These are phyloP conservation scores for Halenospora varia DNA, from an alignment of 495 filamentous ascomycete species.

Conservation along the genomic window DNA sequence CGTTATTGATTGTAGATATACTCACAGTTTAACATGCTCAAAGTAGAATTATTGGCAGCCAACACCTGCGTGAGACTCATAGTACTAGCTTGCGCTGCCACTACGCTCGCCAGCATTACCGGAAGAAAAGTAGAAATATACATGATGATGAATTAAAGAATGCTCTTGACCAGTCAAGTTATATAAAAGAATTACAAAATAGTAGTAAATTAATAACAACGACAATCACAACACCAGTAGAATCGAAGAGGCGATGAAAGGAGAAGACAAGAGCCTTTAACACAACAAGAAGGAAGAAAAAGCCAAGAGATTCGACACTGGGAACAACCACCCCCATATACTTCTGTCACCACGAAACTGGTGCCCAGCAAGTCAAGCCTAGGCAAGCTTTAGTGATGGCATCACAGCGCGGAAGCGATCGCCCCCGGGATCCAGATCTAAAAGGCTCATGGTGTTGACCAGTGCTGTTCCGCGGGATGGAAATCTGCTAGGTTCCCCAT, in stretches of 20 bases:
- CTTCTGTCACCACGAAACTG: background rate
- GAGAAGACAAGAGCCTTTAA: no score
- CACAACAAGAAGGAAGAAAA: no score
- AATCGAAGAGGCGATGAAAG: no score
- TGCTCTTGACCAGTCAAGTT: constrained; percentile 7
- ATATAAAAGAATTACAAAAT: background rate
- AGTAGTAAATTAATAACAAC: no score
- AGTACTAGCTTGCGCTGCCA: constrained; percentile 30
- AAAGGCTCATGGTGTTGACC: no score
- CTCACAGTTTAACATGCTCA: constrained; percentile 38
- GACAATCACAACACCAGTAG: no score
- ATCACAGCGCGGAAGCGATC: constrained; percentile 3
- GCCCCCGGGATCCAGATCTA: background rate
- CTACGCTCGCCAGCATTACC: constrained; percentile 18
- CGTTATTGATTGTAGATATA: background rate
- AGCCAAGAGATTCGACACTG: no score
- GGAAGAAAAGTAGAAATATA: constrained; percentile 31
- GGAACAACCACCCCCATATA: background rate
- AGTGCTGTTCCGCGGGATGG: no score
- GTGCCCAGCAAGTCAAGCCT: no score
- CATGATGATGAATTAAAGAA: constrained; percentile 23
- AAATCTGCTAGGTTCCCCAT: no score
- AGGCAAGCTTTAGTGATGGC: background rate
- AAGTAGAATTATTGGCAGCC: constrained; percentile 31
- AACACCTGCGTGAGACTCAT: constrained; percentile 29